These are phyloP conservation scores for Gnaphalium uliginosum DNA, from an alignment of 129 eudicot genomes.

Conservation along the genomic window DNA sequence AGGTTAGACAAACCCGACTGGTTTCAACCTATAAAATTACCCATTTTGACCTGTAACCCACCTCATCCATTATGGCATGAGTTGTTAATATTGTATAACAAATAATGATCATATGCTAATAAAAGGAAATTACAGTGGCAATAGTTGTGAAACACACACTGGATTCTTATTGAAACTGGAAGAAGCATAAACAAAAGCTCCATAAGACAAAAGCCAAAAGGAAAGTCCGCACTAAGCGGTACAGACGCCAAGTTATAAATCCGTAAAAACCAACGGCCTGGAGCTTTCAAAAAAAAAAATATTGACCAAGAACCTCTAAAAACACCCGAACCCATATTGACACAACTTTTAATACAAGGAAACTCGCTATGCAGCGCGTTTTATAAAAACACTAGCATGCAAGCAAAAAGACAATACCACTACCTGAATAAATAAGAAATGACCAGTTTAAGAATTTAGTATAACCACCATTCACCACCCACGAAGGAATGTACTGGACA, in stretches of 20 bases:
- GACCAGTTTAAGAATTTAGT: conserved; percentile 19
- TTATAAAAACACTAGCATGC: conserved; percentile 39
- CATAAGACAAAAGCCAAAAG: conserved; percentile 11
- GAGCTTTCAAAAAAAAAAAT: conserved; percentile 40
- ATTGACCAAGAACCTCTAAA: conserved; percentile 23
- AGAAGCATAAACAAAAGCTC: neutral
- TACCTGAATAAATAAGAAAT: conserved; percentile 11
- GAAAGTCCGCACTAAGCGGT: conserved; percentile 42
- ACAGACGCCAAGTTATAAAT: conserved; percentile 39
- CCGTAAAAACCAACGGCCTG: conserved; percentile 48
- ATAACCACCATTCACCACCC: conserved; percentile 1
- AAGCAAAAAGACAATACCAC: conserved; percentile 44
- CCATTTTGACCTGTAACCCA: neutral
- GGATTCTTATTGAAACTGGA: neutral
- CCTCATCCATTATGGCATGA: neutral
- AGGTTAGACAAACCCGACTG: neutral
- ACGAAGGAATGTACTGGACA: neutral
- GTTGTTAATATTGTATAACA: too few species aligned
- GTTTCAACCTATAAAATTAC: neutral
- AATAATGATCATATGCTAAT: neutral
- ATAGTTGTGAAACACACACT: neutral
- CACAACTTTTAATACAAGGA: conserved; percentile 37
- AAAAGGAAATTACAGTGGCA: neutral
- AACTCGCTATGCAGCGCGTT: conserved; percentile 48
- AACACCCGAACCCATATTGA: conserved; percentile 38